Evolutionary conservation across 441 rosid genomes (phyloP).

Genomic region (Erysimum pusillum): DNA sequence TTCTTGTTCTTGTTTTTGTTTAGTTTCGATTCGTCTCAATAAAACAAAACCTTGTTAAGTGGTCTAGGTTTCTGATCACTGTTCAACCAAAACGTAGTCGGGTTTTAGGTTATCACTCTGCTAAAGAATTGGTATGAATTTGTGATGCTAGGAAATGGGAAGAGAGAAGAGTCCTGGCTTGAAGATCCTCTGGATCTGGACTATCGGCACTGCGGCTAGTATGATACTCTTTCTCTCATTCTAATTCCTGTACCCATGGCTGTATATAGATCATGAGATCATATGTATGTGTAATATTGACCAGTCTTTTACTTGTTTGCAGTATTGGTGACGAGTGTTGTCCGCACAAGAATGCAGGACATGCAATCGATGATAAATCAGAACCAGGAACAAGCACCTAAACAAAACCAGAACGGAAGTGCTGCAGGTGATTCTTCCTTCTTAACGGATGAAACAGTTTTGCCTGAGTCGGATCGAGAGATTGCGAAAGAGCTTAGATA

Average conservation of each 20-base stretch:
- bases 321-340: constrained; percentile 80
- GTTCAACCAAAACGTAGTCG: not conserved
- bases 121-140: not conserved
- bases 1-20: constrained; percentile 13
- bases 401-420: constrained; percentile 37
- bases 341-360: constrained; percentile 75
- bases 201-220: constrained; percentile 91
- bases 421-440: constrained; percentile 42
- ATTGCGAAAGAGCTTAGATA: constrained; percentile 49
- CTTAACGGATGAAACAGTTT: constrained; percentile 39
- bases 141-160: constrained; percentile 51
- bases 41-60: not conserved
- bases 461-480: constrained; percentile 54
- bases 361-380: constrained; percentile 65
- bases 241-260: not conserved
- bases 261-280: constrained; percentile 1
- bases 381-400: constrained; percentile 52
- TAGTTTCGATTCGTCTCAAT: not conserved
- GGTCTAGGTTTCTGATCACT: not conserved
- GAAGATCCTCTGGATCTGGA: constrained; percentile 94
- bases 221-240: not conserved
- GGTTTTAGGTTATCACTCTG: constrained; percentile 6
- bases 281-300: not conserved
- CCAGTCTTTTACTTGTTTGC: constrained; percentile 32
- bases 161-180: constrained; percentile 84